phyloP scores from a whole-genome alignment of 805 yeast genomes.

The Cephaloascus albidus region DNA sequence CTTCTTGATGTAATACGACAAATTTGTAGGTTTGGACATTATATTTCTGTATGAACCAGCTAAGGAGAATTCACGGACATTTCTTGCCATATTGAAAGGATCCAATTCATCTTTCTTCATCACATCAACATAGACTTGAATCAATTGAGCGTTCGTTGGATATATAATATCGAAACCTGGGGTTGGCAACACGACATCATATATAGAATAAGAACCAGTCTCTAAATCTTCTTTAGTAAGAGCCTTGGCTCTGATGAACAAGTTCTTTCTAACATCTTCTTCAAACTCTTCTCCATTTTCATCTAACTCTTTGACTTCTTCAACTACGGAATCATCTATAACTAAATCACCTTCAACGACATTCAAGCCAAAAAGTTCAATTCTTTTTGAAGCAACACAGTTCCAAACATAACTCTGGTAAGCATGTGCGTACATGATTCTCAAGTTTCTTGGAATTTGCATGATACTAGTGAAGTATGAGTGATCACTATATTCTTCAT shows the following conservation, averaged over 20 bases:
- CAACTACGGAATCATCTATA: constrained; percentile 20
- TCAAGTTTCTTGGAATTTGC: constrained; percentile 84
- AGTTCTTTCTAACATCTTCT: constrained; percentile 60
- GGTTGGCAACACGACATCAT: constrained; percentile 87
- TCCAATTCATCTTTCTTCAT: constrained; percentile 81
- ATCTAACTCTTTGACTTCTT: constrained; percentile 12
- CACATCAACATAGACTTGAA: constrained; percentile 51
- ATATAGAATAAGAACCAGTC: constrained; percentile 49
- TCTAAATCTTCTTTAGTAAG: constrained; percentile 68
- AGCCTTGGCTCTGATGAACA: constrained; percentile 58
- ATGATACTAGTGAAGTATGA: constrained; percentile 74
- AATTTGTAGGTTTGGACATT: constrained; percentile 51
- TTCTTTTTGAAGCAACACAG: constrained; percentile 66
- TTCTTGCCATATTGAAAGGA: constrained; percentile 78
- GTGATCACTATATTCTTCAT: constrained; percentile 31
- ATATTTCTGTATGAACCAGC: constrained; percentile 84
- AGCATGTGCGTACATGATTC: constrained; percentile 95
- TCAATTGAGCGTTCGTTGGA: constrained; percentile 58
- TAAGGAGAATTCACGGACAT: constrained; percentile 79
- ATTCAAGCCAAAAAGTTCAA: constrained; percentile 57
- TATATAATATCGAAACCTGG: constrained; percentile 93
- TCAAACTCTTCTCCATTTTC: constrained; percentile 44
- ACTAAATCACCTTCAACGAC: constrained; percentile 82
- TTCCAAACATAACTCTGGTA: constrained; percentile 98
- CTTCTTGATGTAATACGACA: constrained; percentile 53